Conservation (phyloP, 2,329 filamentous ascomycete genomes). For the Diaporthe sp. region DNA sequence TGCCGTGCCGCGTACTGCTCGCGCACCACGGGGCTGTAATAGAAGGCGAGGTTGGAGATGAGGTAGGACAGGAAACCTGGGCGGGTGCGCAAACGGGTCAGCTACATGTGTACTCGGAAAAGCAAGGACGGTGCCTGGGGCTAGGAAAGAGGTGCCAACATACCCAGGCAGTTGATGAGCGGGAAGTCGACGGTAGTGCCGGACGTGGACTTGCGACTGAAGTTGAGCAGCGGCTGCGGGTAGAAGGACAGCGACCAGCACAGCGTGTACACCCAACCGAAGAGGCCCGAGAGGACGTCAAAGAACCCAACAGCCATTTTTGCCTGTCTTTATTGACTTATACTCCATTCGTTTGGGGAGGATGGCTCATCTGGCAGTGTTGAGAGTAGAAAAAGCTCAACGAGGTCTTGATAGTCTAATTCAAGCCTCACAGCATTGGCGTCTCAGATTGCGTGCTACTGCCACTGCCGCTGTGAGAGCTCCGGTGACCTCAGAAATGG, state of each 20-base stretch:
- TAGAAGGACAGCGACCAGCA: slow-evolving; percentile 94
- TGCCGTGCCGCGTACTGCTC: slow-evolving; percentile 88
- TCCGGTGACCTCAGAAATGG: neutral
- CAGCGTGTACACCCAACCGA: slow-evolving; percentile 82
- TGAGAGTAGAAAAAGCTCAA: neutral
- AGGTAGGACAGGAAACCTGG: slow-evolving; percentile 82
- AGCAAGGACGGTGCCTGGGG: neutral
- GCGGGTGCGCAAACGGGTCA: slow-evolving; percentile 24
- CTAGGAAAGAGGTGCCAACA: neutral
- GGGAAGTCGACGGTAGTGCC: slow-evolving; percentile 93
- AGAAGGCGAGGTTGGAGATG: slow-evolving; percentile 80
- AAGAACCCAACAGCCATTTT: slow-evolving; percentile 56
- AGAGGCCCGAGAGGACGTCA: slow-evolving; percentile 66
- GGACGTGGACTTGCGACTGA: slow-evolving; percentile 79
- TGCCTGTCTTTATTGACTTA: neutral
- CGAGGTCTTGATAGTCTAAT: too few relatives aligned
- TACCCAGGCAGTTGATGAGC: slow-evolving; percentile 76
- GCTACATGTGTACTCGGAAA: neutral
- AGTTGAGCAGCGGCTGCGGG: slow-evolving; percentile 88
- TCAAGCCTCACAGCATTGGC: neutral
- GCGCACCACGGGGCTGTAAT: slow-evolving; percentile 84
- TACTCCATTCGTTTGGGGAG: slow-evolving; percentile 1
- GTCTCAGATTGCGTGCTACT: slow-evolving; percentile 29
- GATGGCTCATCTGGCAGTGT: neutral
- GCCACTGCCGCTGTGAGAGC: neutral